A percentile compares a stretch with the other conserved stretches of the same genome.
phyloP scores from a whole-genome alignment of 805 yeast genomes.

The Zygosaccharomyces siamensis region DNA sequence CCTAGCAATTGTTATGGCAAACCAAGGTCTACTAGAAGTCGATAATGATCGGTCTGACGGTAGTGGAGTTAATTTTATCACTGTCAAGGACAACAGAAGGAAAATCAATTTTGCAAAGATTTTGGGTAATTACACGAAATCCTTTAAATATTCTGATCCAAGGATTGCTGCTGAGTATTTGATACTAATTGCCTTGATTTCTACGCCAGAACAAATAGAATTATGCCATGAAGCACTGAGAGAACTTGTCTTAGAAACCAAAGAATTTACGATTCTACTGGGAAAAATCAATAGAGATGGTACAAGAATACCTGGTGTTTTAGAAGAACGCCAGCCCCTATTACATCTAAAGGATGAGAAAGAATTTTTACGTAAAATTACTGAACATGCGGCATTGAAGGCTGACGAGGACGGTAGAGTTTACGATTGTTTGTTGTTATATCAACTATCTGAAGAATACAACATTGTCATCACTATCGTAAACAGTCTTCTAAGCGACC shows the following conservation, averaged over 20 bases:
- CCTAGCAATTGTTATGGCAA: conserved; percentile 73
- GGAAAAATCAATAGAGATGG: conserved; percentile 84
- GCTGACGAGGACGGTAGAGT: conserved; percentile 91
- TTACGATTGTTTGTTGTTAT: conserved; percentile 77
- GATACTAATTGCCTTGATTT: conserved; percentile 57
- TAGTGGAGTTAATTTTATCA: conserved; percentile 37
- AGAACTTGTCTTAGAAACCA: conserved; percentile 78
- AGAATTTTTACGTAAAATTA: conserved; percentile 62
- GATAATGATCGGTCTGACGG: conserved; percentile 11
- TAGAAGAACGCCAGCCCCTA: conserved; percentile 70
- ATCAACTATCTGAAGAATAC: conserved; percentile 84
- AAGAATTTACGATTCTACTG: conserved; percentile 73
- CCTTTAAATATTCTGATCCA: conserved; percentile 82
- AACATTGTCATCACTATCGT: conserved; percentile 72
- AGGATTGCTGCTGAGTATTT: conserved; percentile 88
- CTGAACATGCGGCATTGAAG: conserved; percentile 76
- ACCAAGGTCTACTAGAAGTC: conserved; percentile 55
- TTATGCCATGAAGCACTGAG: conserved; percentile 74
- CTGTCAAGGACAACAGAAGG: conserved; percentile 35
- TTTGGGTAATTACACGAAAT: conserved; percentile 74
- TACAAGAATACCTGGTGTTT: conserved; percentile 70
- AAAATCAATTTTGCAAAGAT: conserved; percentile 51
- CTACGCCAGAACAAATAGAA: conserved; percentile 42
- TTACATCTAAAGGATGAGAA: conserved; percentile 54
- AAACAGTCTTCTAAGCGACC: conserved; percentile 73